These are phyloP conservation scores for Dipodascopsis uninucleata DNA, from an alignment of 805 yeast species.

Conservation along the genomic window DNA sequence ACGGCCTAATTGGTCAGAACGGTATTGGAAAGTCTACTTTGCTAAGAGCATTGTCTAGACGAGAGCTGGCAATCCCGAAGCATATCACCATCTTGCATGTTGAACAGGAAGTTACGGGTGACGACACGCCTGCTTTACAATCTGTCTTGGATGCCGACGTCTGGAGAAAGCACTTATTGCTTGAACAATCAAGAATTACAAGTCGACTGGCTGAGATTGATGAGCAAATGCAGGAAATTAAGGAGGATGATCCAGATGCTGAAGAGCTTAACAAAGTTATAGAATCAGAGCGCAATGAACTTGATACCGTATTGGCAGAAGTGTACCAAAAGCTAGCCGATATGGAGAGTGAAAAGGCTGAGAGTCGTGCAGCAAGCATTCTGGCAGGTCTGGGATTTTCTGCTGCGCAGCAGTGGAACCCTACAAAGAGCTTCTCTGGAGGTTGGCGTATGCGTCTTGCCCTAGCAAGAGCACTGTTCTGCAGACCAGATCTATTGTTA, in stretches of 20 bases:
- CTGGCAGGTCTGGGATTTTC: constrained; percentile 92
- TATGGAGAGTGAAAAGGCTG: constrained; percentile 97
- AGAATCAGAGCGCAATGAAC: constrained; percentile 86
- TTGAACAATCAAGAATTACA: constrained; percentile 58
- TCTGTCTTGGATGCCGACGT: constrained; percentile 99
- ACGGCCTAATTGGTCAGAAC: constrained; percentile 97
- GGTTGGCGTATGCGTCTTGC: constrained; percentile 99
- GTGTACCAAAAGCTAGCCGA: constrained; percentile 79
- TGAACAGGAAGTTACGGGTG: constrained; percentile 95
- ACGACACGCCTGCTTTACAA: constrained; percentile 84
- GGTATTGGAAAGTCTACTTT: constrained; percentile 99
- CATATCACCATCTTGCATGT: constrained; percentile 95
- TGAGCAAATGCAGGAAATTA: constrained; percentile 53
- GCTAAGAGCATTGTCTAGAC: constrained; percentile 81
- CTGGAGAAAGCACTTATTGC: constrained; percentile 87
- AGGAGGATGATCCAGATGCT: constrained; percentile 31
- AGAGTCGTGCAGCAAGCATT: constrained; percentile 92
- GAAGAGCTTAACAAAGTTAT: constrained; percentile 71
- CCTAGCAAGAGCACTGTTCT: constrained; percentile 95
- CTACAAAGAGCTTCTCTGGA: constrained; percentile 94
- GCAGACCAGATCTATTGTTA: constrained; percentile 88
- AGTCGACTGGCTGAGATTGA: constrained; percentile 77
- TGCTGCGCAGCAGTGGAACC: constrained; percentile 71
- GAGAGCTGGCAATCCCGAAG: constrained; percentile 91
- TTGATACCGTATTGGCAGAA: constrained; percentile 72